Base-by-base conservation (phyloP, 331 rosid genomes). In the Stylosanthes scabra region DNA sequence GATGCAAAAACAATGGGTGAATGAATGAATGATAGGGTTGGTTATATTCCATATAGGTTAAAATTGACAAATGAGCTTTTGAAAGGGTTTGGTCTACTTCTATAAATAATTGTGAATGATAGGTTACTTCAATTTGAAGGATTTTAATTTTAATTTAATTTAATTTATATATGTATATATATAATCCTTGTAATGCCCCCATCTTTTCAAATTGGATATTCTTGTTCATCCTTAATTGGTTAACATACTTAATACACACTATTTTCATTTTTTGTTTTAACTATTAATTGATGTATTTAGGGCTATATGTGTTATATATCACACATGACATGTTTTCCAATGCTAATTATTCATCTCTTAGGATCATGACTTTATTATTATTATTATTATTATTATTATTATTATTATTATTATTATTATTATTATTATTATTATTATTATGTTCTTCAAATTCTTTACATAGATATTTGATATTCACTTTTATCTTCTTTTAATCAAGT, bases 31-130 rank as follows among this genome's bases (percentile, higher is more conserved):
- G 0, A 20, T 20, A 20, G 49, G 44, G 29, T 39, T 62, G 72
- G 39, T 34, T 76, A 70, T 76, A 62, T 64, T 56, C 59, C 70
- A 50, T 70, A 15, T 64, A 10, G 27, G 59, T 51, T 71, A 64
- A 69, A 80, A 45, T 80, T 69, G 70, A 80, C 78, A 77, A 61
- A 57, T 52, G 56, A 80, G 7, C 65, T 80, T 83, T 73, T 58
- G 0, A 37, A 69, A 63, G 14, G 14, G 46, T 80, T 84, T 55
- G 58, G 70, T 80, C 58, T 9, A 54, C 66, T 77, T 68, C 74
- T 68, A 72, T 1, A 74, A 77, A 77, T 73, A 59, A 63, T 63
- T 72, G 6, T 47, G 9, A 73, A 59, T 51, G 9, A 63, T 63
- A 63, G 34, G 20, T 67, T 66, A 4, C 70, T 71, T 79, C 51